These are phyloP conservation scores for Cyberlindnera suaveolens DNA, from an alignment of 805 yeast genomes.

Conservation along the genomic window DNA sequence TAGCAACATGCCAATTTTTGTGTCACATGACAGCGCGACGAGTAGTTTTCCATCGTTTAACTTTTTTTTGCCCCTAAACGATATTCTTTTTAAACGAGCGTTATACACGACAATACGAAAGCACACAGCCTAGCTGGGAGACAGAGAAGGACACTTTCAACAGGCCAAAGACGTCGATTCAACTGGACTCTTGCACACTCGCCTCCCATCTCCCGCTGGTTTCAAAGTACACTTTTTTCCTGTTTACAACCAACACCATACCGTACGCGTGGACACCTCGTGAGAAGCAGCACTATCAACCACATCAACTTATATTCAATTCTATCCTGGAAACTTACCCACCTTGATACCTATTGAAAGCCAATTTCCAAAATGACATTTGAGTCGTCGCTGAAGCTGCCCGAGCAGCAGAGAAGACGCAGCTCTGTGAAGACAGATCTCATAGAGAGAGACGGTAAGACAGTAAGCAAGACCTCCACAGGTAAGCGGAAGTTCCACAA, in stretches of 20 bases:
- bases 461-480: constrained; percentile 38
- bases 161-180: constrained; percentile 8
- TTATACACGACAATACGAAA: no score
- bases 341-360: neutral
- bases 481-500: constrained; percentile 85
- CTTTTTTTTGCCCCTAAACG: no score
- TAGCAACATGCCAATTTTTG: no score
- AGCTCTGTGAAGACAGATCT: constrained; percentile 10
- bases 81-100: no score
- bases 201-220: neutral
- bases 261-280: neutral
- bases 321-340: neutral
- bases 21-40: no score
- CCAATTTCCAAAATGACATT: neutral
- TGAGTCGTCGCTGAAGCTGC: neutral
- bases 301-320: no score
- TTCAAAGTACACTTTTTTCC: neutral
- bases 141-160: no score
- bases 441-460: constrained; percentile 34
- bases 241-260: neutral
- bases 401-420: neutral
- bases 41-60: no score
- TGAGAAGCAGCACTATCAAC: no score
- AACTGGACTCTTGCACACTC: constrained; percentile 11
- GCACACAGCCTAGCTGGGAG: no score